Evolutionary conservation across 2,329 filamentous ascomycete species (phyloP).

Genomic region (Apiospora malaysiana): DNA sequence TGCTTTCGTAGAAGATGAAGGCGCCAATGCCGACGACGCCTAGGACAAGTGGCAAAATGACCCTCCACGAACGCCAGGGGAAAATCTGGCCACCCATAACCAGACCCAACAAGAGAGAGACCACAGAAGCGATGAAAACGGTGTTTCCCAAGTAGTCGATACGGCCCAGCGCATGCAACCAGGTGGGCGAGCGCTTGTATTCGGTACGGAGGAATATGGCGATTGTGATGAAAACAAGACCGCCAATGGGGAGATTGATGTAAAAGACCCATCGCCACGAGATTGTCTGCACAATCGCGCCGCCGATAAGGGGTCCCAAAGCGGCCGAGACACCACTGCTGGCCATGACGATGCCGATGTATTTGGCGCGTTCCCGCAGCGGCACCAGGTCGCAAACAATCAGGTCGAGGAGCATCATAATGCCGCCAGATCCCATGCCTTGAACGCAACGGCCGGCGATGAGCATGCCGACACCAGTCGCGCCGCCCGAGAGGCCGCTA

Average conservation of each 20-base stretch:
- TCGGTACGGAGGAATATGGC: background rate
- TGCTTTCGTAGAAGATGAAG: constrained; percentile 29
- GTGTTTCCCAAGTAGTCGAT: constrained; percentile 1
- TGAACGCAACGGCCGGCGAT: constrained; percentile 51
- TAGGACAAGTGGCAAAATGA: background rate
- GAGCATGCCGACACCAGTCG: constrained; percentile 34
- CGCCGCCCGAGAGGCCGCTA: background rate
- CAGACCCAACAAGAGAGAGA: background rate
- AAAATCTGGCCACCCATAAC: background rate
- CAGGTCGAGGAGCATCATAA: background rate
- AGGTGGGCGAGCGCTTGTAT: constrained; percentile 3
- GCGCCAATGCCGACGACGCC: background rate
- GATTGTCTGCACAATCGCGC: constrained; percentile 57
- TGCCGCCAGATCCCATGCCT: constrained; percentile 32
- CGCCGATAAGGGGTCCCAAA: constrained; percentile 57
- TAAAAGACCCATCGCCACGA: constrained; percentile 70
- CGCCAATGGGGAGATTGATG: constrained; percentile 62
- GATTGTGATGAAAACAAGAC: constrained; percentile 60
- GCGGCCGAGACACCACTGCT: constrained; percentile 58
- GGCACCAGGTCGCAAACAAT: constrained; percentile 44
- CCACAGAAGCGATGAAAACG: background rate
- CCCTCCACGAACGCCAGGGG: background rate
- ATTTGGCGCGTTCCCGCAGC: constrained; percentile 41
- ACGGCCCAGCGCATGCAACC: background rate
- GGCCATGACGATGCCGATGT: constrained; percentile 35